Percentiles rank a stretch among this genome's conserved stretches.
Conservation (phyloP, 179 eudicot species). For the Spergularia azorica region DNA sequence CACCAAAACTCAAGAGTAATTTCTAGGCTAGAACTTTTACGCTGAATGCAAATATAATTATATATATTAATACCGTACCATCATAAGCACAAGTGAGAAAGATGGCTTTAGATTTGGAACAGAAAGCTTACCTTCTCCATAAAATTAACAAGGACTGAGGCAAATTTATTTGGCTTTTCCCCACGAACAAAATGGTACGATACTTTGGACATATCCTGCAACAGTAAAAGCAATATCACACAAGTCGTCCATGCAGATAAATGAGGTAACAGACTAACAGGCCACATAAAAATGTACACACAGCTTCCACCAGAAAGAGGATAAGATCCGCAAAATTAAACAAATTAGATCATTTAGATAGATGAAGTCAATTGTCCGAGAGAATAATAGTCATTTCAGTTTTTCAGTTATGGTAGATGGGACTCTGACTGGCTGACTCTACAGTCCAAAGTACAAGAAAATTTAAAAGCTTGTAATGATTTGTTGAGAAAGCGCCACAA, state of each 20-base stretch:
- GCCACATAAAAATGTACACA: background rate
- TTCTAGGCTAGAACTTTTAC: background rate
- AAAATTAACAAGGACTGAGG: slow-evolving; percentile 71
- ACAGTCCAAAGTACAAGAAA: background rate
- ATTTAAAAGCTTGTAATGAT: background rate
- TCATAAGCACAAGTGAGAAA: background rate
- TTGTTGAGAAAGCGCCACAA: background rate
- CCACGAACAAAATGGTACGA: slow-evolving; percentile 92
- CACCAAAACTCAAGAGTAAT: background rate
- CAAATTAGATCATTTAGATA: background rate
- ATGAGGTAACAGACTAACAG: background rate
- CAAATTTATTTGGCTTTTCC: slow-evolving; percentile 69
- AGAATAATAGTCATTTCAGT: background rate
- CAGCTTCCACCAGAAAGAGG: background rate
- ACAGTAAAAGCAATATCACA: slow-evolving; percentile 1
- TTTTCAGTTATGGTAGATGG: background rate
- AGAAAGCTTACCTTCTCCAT: slow-evolving; percentile 75
- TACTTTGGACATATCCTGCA: slow-evolving; percentile 87
- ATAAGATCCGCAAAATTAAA: background rate
- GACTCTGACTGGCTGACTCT: background rate
- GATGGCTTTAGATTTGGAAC: background rate
- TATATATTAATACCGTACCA: background rate
- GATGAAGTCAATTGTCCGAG: background rate
- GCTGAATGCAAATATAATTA: background rate
- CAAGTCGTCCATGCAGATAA: background rate